Evolutionary conservation across 805 yeast genomes (phyloP).

Genomic region (Yarrowia keelungensis): DNA sequence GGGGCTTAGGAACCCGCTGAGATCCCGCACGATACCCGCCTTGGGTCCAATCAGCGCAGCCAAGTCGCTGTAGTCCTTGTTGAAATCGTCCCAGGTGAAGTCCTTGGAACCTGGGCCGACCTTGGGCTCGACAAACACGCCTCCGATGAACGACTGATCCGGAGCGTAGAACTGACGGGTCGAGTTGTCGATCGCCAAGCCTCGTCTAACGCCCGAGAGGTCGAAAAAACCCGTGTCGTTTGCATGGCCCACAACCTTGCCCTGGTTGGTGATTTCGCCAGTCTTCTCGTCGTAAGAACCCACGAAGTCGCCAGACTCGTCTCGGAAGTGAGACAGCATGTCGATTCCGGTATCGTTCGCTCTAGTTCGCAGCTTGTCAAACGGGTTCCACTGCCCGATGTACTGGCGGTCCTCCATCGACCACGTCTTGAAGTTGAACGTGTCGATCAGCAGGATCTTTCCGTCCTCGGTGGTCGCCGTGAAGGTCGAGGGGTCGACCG

Average conservation of each 20-base stretch:
- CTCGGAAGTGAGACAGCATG: conserved; percentile 2
- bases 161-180: conserved; percentile 12
- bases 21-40: conserved; percentile 22
- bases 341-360: conserved; percentile 1
- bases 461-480: conserved; percentile 19
- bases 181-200: conserved; percentile 7
- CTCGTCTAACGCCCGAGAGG: background rate
- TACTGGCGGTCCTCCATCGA: conserved; percentile 18
- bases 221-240: conserved; percentile 21
- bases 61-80: conserved; percentile 11
- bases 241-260: conserved; percentile 9
- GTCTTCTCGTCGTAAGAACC: background rate
- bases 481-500: background rate
- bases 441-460: conserved; percentile 8
- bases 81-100: conserved; percentile 1
- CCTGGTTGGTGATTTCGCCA: background rate
- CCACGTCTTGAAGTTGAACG: conserved; percentile 14
- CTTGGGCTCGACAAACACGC: conserved; percentile 13
- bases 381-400: conserved; percentile 18
- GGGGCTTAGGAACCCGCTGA: background rate
- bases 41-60: conserved; percentile 6
- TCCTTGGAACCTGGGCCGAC: conserved; percentile 17
- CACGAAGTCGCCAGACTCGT: conserved; percentile 8
- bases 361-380: background rate
- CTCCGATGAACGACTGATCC: conserved; percentile 23